Percentiles rank a stretch among this genome's conserved stretches.
phyloP scores from a whole-genome alignment of 2,329 filamentous ascomycete genomes.

The Xylariaceae sp. region DNA sequence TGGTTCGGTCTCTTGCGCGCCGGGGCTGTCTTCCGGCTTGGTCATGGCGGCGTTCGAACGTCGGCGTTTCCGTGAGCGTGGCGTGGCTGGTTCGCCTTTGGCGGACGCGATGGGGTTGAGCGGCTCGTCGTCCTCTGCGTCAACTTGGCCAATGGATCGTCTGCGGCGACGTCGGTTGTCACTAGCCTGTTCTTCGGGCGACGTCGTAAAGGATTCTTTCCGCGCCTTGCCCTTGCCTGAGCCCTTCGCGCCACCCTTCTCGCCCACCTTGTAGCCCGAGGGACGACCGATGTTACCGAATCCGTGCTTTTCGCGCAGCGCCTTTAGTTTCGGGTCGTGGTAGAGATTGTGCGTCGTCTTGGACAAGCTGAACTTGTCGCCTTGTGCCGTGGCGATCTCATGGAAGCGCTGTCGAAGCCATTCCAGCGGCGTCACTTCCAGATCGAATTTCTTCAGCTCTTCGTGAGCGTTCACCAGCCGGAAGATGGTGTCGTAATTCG shows the following conservation, averaged over 20 bases:
- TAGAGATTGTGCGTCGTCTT: conserved; percentile 50
- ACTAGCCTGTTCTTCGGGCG: conserved; percentile 15
- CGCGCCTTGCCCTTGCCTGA: conserved; percentile 28
- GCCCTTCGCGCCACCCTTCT: conserved; percentile 34
- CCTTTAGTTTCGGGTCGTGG: conserved; percentile 47
- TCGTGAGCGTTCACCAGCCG: conserved; percentile 49
- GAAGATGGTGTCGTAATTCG: conserved; percentile 52
- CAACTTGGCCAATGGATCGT: conserved; percentile 30
- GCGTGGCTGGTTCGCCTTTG: conserved; percentile 25
- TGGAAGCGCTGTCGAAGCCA: conserved; percentile 54
- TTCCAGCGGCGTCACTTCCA: conserved; percentile 48
- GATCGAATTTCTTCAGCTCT: conserved; percentile 48
- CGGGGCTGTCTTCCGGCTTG: conserved; percentile 1
- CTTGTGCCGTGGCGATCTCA: conserved; percentile 41
- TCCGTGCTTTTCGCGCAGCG: conserved; percentile 46
- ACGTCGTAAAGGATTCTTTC: conserved; percentile 20
- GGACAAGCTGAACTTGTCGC: conserved; percentile 45
- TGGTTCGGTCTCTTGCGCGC: conserved; percentile 13
- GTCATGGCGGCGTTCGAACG: conserved; percentile 22
- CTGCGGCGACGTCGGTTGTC: conserved; percentile 25
- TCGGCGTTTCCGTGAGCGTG: conserved; percentile 30
- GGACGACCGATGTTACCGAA: conserved; percentile 54
- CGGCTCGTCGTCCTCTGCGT: conserved; percentile 26
- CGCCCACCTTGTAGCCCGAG: conserved; percentile 37
- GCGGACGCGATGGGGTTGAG: conserved; percentile 8